These are phyloP conservation scores for Smallanthus sonchifolius DNA, from an alignment of 129 eudicot genomes.

Conservation along the genomic window DNA sequence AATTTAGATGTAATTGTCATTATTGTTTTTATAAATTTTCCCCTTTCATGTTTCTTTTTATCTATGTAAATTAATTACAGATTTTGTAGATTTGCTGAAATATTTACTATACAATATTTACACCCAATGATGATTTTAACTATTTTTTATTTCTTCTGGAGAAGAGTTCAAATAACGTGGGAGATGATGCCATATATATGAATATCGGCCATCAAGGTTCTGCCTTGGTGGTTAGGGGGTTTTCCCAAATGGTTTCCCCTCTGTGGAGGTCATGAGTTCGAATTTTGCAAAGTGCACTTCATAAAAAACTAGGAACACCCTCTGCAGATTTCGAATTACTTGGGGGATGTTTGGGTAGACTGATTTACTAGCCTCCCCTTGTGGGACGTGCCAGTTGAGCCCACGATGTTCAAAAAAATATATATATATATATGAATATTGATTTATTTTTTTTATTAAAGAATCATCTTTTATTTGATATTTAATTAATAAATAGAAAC, in stretches of 20 bases:
- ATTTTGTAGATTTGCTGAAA: not conserved
- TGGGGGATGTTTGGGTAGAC: no score
- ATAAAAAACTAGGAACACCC: no score
- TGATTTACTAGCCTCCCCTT: no score
- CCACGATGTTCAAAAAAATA: no score
- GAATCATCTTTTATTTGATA: not conserved
- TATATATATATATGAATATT: no score
- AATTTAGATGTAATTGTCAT: not conserved
- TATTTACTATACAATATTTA: not conserved
- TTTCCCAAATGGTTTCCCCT: no score
- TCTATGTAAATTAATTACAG: not conserved
- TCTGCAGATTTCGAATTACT: no score
- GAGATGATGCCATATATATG: slow-evolving; percentile 26
- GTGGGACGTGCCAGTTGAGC: no score
- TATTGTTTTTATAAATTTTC: not conserved
- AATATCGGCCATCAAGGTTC: no score
- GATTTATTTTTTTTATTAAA: not conserved
- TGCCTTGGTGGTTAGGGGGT: no score
- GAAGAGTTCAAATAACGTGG: slow-evolving; percentile 21
- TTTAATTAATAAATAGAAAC: not conserved
- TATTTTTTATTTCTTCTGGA: not conserved
- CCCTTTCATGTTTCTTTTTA: not conserved
- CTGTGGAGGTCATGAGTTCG: no score
- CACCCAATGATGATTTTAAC: slow-evolving; percentile 4
- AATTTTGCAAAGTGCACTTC: no score